phyloP scores from a whole-genome alignment of 73 alveolate genomes.

The Tetrahymena malaccensis region DNA sequence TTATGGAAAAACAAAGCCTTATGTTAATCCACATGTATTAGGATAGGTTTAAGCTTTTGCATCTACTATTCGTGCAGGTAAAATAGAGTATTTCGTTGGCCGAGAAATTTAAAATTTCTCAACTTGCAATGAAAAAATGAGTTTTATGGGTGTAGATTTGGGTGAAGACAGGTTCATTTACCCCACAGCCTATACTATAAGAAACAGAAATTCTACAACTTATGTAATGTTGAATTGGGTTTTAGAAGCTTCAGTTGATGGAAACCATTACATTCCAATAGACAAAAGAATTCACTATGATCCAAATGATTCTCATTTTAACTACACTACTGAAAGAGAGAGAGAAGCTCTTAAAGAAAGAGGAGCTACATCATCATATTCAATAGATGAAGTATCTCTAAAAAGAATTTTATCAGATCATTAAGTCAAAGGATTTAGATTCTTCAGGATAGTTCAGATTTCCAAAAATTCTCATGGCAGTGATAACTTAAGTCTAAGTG shows the following conservation, averaged over 20 bases:
- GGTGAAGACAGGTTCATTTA: constrained; percentile 74
- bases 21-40: constrained; percentile 82
- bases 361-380: constrained; percentile 82
- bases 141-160: constrained; percentile 90
- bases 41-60: constrained; percentile 79
- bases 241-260: constrained; percentile 87
- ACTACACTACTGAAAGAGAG: constrained; percentile 54
- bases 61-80: constrained; percentile 83
- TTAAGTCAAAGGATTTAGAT: constrained; percentile 76
- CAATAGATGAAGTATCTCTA: constrained; percentile 51
- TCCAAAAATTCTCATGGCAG: constrained; percentile 83
- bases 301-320: constrained; percentile 44
- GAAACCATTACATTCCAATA: constrained; percentile 67
- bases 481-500: constrained; percentile 76
- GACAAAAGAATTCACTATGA: constrained; percentile 76
- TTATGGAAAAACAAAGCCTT: constrained; percentile 55
- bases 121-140: constrained; percentile 82
- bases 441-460: constrained; percentile 74
- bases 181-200: constrained; percentile 80
- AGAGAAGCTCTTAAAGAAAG: constrained; percentile 53
- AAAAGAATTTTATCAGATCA: constrained; percentile 24
- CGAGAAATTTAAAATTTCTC: constrained; percentile 73
- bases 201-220: constrained; percentile 80
- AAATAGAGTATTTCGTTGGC: constrained; percentile 72
- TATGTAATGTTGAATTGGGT: constrained; percentile 91